Evolutionary conservation across 768 basidiomycete genomes (phyloP).

Genomic region (Tylopilus sp.): DNA sequence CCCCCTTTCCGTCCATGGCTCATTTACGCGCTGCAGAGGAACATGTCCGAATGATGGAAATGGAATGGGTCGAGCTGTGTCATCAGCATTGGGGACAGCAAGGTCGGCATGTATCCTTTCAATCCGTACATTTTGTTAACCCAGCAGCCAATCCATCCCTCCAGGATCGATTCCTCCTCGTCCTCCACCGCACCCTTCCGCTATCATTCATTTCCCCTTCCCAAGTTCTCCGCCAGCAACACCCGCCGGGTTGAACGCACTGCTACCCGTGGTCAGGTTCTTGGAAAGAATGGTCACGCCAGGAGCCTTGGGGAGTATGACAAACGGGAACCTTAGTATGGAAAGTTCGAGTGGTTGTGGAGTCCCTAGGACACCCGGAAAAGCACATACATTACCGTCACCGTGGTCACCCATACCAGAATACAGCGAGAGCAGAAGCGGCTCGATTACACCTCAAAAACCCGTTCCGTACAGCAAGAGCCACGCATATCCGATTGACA

Average conservation of each 20-base stretch:
- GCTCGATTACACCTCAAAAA: conserved; percentile 17
- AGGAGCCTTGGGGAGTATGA: conserved; percentile 20
- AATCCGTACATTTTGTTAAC: no score
- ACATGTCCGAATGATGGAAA: conserved; percentile 63
- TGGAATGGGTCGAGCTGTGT: conserved; percentile 55
- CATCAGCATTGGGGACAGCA: conserved; percentile 22
- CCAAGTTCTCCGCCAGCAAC: conserved; percentile 63
- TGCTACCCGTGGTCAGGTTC: conserved; percentile 65
- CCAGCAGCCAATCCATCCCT: conserved; percentile 2
- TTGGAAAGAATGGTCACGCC: conserved; percentile 64
- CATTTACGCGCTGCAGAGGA: conserved; percentile 76
- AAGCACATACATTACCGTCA: conserved; percentile 11
- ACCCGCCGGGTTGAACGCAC: conserved; percentile 48
- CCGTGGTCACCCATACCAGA: conserved; percentile 20
- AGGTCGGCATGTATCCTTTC: conserved; percentile 1
- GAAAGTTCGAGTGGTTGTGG: conserved; percentile 2
- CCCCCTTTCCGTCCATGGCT: conserved; percentile 64
- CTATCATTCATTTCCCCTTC: conserved; percentile 73
- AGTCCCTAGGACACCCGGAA: conserved; percentile 5
- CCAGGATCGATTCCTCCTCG: conserved; percentile 43
- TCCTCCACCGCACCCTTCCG: conserved; percentile 68
- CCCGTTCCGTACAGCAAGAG: neutral
- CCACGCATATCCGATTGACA: conserved; percentile 17
- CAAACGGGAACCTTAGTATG: conserved; percentile 1
- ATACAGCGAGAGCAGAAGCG: conserved; percentile 14